Evolutionary conservation across 2,329 filamentous ascomycete species (phyloP).

Genomic region (Aspergillus fijiensis): DNA sequence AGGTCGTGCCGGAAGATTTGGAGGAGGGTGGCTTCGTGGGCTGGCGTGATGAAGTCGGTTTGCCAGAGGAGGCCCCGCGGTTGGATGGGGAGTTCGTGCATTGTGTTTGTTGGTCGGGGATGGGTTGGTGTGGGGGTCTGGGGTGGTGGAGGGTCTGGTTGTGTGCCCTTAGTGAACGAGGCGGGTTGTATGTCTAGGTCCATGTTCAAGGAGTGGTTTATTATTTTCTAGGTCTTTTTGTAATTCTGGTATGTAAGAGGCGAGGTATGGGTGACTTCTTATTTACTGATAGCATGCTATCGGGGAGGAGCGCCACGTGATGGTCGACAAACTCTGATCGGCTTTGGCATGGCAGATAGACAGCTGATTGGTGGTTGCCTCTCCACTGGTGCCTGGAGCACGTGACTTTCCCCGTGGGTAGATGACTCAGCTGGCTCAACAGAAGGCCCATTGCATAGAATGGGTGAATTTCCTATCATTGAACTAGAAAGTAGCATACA

Average conservation of each 20-base stretch:
- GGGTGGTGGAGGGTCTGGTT: neutral
- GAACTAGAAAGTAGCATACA: too few species aligned
- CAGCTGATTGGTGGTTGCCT: neutral
- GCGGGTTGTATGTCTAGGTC: neutral
- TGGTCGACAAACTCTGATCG: neutral
- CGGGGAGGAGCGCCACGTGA: neutral
- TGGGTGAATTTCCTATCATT: too few species aligned
- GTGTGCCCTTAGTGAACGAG: neutral
- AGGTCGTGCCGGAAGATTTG: slow-evolving; percentile 48
- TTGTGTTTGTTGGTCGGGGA: neutral
- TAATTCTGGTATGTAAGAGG: neutral
- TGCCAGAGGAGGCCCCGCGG: slow-evolving; percentile 42
- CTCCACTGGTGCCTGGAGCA: neutral
- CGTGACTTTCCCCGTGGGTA: rapidly evolving
- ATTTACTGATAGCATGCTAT: neutral
- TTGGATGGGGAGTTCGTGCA: slow-evolving; percentile 25
- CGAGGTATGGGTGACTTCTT: neutral
- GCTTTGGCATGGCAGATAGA: neutral
- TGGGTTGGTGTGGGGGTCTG: neutral
- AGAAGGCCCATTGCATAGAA: neutral
- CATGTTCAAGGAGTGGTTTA: neutral
- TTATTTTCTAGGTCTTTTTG: too few species aligned
- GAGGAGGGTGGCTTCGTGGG: slow-evolving; percentile 49
- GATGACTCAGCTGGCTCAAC: too few species aligned
- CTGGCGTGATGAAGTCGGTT: slow-evolving; percentile 48